Base-by-base conservation (phyloP, 2,329 filamentous ascomycete species). In the Aspergillus calidoustus region DNA sequence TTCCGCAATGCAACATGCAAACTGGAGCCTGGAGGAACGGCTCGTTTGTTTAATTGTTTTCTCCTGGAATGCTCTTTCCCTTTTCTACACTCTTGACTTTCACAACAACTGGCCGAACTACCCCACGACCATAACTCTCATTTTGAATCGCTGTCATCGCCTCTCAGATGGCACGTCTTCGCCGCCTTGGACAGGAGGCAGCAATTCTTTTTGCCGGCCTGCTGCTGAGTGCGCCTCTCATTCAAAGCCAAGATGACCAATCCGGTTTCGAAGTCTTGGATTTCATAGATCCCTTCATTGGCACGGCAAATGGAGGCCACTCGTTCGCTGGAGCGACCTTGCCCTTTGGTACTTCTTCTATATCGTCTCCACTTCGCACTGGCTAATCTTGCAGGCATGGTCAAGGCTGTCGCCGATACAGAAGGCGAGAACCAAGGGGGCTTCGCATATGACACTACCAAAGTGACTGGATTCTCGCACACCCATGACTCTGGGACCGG, bases 321-420 rank as follows among this genome's bases (percentile, higher is more conserved):
- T 84, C 86, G 28, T 87, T 87, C 62, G 79, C 84, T 3, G 85
- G 84, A 13, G 84, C 84, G 15, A 84, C 82, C 3, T 68, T 83
- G 46, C 84, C 84, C 3, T 86, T 84, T 66, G 79, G 80, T 79
- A 62, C 70, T 74, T 57, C 41, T 19, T 25, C 15, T 57, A 57
- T 19, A 60, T 9, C 56, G 15, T 0, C 8, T 74, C 9, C 1
- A 1, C 25, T 15, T 31, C 6, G 7, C n/a, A 22, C 4, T 1
- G 23, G 7, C 62, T 66, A 41, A 64, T n/a, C n/a, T 23, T 22
- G 4, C 25, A 68, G 83, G 82, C 43, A 81, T 87, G 72, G 84
- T 82, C 41, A 87, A 86, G 69, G 82, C 84, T 1, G 83, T 84
- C 3, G 82, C 84, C 31, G 83, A 87, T 66, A 83, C 84, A 1